A percentile compares a stretch with the other conserved stretches of the same genome.
Evolutionary conservation across 768 basidiomycete genomes (phyloP).

Genomic region (Russula virescens): DNA sequence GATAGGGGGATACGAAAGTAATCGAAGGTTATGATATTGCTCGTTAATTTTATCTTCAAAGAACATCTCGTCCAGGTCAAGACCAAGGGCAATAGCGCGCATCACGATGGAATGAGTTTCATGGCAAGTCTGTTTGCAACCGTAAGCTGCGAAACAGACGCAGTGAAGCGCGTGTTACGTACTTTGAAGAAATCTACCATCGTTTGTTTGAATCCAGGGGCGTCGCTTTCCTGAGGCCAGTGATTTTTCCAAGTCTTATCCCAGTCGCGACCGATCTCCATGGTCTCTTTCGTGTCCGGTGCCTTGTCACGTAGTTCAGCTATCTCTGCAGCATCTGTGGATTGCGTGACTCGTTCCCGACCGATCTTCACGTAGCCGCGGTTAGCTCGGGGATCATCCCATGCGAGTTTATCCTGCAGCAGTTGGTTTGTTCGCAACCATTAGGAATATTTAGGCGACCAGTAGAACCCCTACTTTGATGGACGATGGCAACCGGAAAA

Average conservation of each 20-base stretch:
- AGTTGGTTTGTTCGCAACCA: neutral
- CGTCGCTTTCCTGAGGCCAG: conserved; percentile 65
- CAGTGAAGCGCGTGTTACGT: conserved; percentile 10
- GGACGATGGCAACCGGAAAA: conserved; percentile 61
- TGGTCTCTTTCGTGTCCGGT: conserved; percentile 78
- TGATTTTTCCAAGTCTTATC: conserved; percentile 71
- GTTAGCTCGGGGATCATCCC: conserved; percentile 83
- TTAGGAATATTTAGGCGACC: neutral
- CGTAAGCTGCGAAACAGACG: neutral
- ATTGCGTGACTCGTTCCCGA: conserved; percentile 77
- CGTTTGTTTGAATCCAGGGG: conserved; percentile 60
- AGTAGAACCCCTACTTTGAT: conserved; percentile 43
- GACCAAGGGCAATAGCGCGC: conserved; percentile 79
- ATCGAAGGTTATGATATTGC: conserved; percentile 74
- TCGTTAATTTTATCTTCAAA: conserved; percentile 73
- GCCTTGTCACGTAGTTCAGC: conserved; percentile 64
- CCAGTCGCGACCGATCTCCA: conserved; percentile 89
- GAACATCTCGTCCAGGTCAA: conserved; percentile 64
- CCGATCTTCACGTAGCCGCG: conserved; percentile 79
- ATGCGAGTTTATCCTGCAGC: conserved; percentile 53
- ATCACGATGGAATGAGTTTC: conserved; percentile 70
- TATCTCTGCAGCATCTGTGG: conserved; percentile 65
- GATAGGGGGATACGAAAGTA: conserved; percentile 79
- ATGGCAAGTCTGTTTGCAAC: conserved; percentile 54
- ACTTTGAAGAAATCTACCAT: conserved; percentile 76